A percentile compares a stretch with the other conserved stretches of the same genome.
Conservation (phyloP, 2,329 filamentous ascomycete genomes). For the Fusarium phyllophilum region DNA sequence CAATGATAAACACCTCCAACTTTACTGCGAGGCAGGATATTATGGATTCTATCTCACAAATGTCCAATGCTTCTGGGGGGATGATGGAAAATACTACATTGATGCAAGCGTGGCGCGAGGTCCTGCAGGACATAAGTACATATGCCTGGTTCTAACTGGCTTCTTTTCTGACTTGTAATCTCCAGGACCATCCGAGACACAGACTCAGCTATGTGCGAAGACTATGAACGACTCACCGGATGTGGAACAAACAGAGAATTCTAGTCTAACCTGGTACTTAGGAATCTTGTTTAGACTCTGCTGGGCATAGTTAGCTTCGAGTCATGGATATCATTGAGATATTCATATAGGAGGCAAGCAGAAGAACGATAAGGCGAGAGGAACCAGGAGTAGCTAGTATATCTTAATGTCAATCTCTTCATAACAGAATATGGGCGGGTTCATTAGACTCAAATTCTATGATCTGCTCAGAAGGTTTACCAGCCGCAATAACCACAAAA, state of each 20-base stretch:
- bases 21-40: neutral
- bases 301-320: too few species aligned
- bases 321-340: too few species aligned
- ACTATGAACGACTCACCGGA: neutral
- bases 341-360: too few species aligned
- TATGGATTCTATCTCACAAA: neutral
- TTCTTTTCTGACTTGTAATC: neutral
- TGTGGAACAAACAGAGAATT: neutral
- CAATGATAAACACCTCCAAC: neutral
- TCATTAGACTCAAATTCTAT: too few species aligned
- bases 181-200: neutral
- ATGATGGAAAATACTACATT: slow-evolving; percentile 1
- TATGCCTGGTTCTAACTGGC: neutral
- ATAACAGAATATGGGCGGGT: too few species aligned
- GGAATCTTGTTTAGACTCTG: too few species aligned
- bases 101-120: neutral
- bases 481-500: too few species aligned
- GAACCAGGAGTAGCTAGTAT: too few species aligned
- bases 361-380: too few species aligned
- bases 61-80: neutral
- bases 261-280: neutral
- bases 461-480: too few species aligned
- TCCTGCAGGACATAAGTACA: neutral
- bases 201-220: neutral
- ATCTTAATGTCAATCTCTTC: too few species aligned